These are phyloP conservation scores for Pseudoscleropodium purum DNA, from an alignment of 225 moss, liverwort and hornwort species.

Conservation along the genomic window DNA sequence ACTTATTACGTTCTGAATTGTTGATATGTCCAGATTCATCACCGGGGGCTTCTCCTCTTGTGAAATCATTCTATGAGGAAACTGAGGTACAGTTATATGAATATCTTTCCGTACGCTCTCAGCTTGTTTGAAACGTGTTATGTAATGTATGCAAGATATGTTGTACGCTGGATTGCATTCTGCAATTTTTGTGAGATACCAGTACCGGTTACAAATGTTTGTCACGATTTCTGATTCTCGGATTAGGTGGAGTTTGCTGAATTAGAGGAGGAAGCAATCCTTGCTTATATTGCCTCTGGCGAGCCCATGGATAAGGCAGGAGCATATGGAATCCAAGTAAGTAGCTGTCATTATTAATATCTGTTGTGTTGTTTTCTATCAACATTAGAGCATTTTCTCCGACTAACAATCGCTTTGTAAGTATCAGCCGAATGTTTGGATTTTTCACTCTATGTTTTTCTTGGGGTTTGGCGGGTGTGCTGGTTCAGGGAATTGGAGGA, in stretches of 20 bases:
- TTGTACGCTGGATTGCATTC: background rate
- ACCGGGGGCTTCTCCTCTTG: conserved; percentile 44
- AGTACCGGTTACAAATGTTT: background rate
- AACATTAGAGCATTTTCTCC: background rate
- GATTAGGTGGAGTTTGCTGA: conserved; percentile 80
- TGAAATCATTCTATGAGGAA: conserved; percentile 74
- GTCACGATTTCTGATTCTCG: background rate
- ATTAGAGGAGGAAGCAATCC: conserved; percentile 67
- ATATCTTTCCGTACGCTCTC: background rate
- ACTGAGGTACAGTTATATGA: conserved; percentile 49
- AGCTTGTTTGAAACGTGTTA: background rate
- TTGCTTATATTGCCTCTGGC: conserved; percentile 81
- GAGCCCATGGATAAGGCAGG: conserved; percentile 99
- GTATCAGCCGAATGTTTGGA: background rate
- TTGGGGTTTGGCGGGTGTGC: background rate
- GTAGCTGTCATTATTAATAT: background rate
- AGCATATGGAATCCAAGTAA: conserved; percentile 95
- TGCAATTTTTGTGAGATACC: background rate
- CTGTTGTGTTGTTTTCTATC: background rate
- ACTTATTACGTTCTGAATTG: background rate
- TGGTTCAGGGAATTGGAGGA: conserved; percentile 75
- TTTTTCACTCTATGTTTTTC: background rate
- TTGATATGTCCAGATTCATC: conserved; percentile 28
- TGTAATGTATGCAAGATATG: background rate
- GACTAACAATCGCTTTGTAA: background rate